phyloP scores from a whole-genome alignment of 805 yeast species.

The Ogataea angusta region DNA sequence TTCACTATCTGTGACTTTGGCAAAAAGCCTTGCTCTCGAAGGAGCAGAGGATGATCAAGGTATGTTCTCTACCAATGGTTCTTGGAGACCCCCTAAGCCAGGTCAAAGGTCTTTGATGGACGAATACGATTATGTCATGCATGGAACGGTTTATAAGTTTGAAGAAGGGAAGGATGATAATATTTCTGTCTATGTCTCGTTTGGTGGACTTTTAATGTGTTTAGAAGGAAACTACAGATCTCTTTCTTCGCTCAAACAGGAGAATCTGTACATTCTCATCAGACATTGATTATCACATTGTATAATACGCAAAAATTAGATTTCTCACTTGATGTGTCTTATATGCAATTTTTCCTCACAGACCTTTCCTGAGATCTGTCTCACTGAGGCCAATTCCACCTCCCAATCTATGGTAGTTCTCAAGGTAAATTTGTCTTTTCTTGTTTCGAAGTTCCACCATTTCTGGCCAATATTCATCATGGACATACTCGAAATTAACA shows the following conservation, averaged over 20 bases:
- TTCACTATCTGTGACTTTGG: conserved; percentile 80
- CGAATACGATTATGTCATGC: conserved; percentile 97
- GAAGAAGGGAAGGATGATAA: conserved; percentile 72
- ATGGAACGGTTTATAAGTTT: conserved; percentile 95
- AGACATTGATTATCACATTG: conserved; percentile 44
- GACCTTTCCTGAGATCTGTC: conserved; percentile 60
- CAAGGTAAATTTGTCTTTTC: conserved; percentile 56
- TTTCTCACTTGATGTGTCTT: neutral
- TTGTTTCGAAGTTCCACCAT: conserved; percentile 56
- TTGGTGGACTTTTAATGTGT: conserved; percentile 92
- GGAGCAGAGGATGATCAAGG: conserved; percentile 45
- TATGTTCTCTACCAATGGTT: conserved; percentile 48
- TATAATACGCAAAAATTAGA: conserved; percentile 8
- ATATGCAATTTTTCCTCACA: conserved; percentile 1
- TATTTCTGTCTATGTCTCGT: conserved; percentile 88
- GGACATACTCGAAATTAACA: conserved; percentile 80
- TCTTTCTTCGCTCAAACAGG: conserved; percentile 86
- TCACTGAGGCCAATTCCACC: conserved; percentile 77
- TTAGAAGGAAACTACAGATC: conserved; percentile 93
- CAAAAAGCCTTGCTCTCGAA: conserved; percentile 64
- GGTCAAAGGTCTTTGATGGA: conserved; percentile 88
- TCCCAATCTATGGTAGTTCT: conserved; percentile 72
- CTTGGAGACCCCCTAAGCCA: conserved; percentile 82
- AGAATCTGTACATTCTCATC: conserved; percentile 83
- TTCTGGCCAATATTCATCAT: conserved; percentile 76